Evolutionary conservation across 345 rosid genomes (phyloP), one percentile per base, ranked within the genome.

Genomic region (Dimocarpus longan): DNA sequence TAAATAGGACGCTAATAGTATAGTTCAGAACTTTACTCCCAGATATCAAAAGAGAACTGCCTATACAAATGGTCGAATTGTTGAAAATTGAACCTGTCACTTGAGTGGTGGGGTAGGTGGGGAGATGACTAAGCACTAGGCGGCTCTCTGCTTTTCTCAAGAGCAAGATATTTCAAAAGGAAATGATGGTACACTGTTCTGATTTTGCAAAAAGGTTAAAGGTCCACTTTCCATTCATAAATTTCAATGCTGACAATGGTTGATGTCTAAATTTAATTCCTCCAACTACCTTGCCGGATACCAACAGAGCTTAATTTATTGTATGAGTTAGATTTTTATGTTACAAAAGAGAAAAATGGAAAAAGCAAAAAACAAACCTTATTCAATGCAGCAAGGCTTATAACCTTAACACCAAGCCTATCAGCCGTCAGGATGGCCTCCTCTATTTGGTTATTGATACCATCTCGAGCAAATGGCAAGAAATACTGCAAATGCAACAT

Each of bases 351-450:
- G 0, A 67, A 56, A 50, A 32, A 11, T 2, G 37, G 3, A 28
- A n/a, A 11, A n/a, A 50, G 44, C 22, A 10, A 12, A 28, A 39
- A 70, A 71, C 79, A 32, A 68, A 92, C 97, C 97, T 93, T 93
- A 76, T 93, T 93, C 74, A 93, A 82, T 79, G 99, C 99, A 80
- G 99, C 99, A 81, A 97, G 94, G 86, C 99, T 94, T 77, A 97
- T 88, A 82, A 97, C 97, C 83, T 93, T 93, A 16, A 97, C 92
- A 39, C 99, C 99, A 54, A 92, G 67, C 76, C 82, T 86, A 81
- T 97, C 93, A 12, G 98, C 99, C 64, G 79, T 87, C 8, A 97
- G 82, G 56, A 97, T 97, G 50, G 98, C 98, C 46, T 78, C 83
- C 76, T 97, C 99, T 5, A 97, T 97, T 19, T 80, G 91, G 44